Base-by-base conservation (phyloP, 306 rosid species). In the Erythrophleum fordii region DNA sequence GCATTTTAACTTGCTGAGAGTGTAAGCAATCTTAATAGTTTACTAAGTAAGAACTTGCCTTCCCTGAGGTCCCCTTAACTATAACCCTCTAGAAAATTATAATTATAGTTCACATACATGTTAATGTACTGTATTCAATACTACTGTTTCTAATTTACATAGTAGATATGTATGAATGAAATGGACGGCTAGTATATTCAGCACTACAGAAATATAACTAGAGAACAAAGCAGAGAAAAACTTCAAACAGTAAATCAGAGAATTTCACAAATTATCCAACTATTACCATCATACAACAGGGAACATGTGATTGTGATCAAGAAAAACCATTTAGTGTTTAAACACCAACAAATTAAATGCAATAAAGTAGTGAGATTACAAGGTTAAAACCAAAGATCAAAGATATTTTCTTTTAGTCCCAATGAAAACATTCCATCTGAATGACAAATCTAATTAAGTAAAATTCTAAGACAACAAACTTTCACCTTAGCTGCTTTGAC, bases 401-500 rank as follows among this genome's bases (percentile, higher is more conserved):
- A 28, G 10, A 31, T 70, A 26, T 13, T 8, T 72, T 55, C 58
- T 22, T 52, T 73, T 72, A 23, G 10, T 44, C 56, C 42, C 71
- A 11, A 46, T 76, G 55, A 25, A 25, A 61, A 51, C 25, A 74
- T 69, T 28, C 65, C 53, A 72, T 55, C n/a, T 4, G 20, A 76
- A 55, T 35, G 73, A 48, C 17, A 23, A 23, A 62, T 49, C 23
- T 37, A 26, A 67, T 46, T 13, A 18, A 80, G 62, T 16, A 22
- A 26, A 52, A 61, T 17, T 60, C 16, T 28, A 22, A 44, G 49
- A 39, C 29, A 60, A 42, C 62, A 84, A 77, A 69, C 76, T 67
- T 62, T 77, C 67, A 93, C 97, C 97, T 83, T 84, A 37, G 97
- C 93, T 51, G 97, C 93, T 87, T 93, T 93, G 80, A 85, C 90